Evolutionary conservation across 1,284 basidiomycete species (phyloP), one percentile per base, ranked within the genome.

Genomic region (Cerioporus squamosus): DNA sequence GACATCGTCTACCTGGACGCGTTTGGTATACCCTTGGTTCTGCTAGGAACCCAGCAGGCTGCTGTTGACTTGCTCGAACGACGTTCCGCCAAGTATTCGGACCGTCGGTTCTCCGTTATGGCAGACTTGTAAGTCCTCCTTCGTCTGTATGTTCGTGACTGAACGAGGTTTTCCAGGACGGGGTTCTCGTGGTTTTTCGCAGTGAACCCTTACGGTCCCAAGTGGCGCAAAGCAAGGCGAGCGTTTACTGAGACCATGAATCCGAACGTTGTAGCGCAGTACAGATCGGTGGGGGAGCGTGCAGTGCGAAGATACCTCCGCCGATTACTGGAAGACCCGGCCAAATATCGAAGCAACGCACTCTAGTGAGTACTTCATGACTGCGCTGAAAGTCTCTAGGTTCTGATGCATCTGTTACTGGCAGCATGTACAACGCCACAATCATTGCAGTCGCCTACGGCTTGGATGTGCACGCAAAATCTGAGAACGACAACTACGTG

Each of bases 71-170:
- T 62, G 3, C 38, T 62, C 20, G 60, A 62, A 26, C 56, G 53
- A 38, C 42, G 60, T 2, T 62, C 60, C 3, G 47, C 47, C 7
- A 62, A 51, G 48, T 59, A 62, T 18, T 59, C 57, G 0, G 61
- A 54, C 22, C 42, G 61, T 3, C 39, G 31, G 5, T 38, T 51
- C 5, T 59, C 57, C 14, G 18, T 53, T 17, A 59, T 62, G 54
- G 44, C 54, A 22, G 44, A 56, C 33, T 9, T 59, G 61, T 59
- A 31, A 46, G 61, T 45, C 5, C 1, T 18, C 18, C 8, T 5
- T 18, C 40, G 15, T 14, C 17, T 14, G 4, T 12, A 4, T 20
- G 2, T 22, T 29, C 12, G 20, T 23, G 12, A n/a, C 17, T 23
- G 7, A 29, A 20, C 20, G 8, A 20, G 3, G 33, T 44, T 12